These are phyloP conservation scores for Senecio squalidus DNA, from an alignment of 140 eudicot species.

Conservation along the genomic window DNA sequence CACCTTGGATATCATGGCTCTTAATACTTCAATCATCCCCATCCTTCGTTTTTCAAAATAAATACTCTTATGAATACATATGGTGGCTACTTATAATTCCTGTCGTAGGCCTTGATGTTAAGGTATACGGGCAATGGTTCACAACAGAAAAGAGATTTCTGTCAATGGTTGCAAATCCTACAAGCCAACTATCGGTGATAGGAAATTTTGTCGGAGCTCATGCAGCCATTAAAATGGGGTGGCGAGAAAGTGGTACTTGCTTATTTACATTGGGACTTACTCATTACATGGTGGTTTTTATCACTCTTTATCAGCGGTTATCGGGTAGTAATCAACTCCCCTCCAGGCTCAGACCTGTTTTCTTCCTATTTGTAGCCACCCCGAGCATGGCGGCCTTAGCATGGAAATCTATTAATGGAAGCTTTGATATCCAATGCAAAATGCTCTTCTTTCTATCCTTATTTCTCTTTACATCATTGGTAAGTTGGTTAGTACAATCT, in stretches of 20 bases:
- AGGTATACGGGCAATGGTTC: conserved; percentile 89
- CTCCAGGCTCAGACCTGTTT: conserved; percentile 61
- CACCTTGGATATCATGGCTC: conserved; percentile 77
- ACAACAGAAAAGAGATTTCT: conserved; percentile 58
- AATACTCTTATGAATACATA: conserved; percentile 16
- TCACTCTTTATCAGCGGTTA: conserved; percentile 71
- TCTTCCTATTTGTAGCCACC: conserved; percentile 74
- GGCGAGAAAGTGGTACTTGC: conserved; percentile 66
- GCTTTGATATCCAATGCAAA: conserved; percentile 52
- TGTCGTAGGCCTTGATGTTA: conserved; percentile 58
- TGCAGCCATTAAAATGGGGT: conserved; percentile 68
- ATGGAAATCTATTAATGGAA: conserved; percentile 67
- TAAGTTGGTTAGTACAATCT: conserved; percentile 21
- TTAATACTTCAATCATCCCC: conserved; percentile 44
- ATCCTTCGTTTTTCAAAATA: conserved; percentile 11
- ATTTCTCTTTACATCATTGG: conserved; percentile 73
- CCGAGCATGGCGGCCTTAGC: conserved; percentile 82
- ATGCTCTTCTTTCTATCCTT: conserved; percentile 75
- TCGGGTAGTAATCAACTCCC: conserved; percentile 55
- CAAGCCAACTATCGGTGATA: conserved; percentile 69
- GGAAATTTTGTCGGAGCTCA: conserved; percentile 78
- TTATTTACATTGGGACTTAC: conserved; percentile 58
- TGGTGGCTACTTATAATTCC: conserved; percentile 57
- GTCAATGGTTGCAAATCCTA: conserved; percentile 74
- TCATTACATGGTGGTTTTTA: conserved; percentile 72